Evolutionary conservation across 2,329 filamentous ascomycete species (phyloP).

Genomic region (Clonostachys rhizophaga): DNA sequence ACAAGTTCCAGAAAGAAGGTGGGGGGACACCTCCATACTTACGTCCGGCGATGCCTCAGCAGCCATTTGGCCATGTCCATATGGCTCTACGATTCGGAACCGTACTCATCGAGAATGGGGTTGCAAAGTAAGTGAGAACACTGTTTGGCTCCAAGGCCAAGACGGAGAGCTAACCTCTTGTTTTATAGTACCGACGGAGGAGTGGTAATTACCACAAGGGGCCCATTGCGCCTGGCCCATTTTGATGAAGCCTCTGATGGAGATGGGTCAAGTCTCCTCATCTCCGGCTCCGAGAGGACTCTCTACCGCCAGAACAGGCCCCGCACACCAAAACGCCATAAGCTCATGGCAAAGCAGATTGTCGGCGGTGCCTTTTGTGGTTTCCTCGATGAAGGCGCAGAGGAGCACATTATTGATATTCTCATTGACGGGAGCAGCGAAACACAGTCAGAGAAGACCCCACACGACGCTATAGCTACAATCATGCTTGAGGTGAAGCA

Average conservation of each 20-base stretch:
- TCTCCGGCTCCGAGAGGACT: constrained; percentile 8
- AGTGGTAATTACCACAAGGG: constrained; percentile 14
- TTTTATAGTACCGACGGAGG: constrained; percentile 13
- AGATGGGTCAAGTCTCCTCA: constrained; percentile 7
- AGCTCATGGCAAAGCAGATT: constrained; percentile 32
- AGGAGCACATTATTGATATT: constrained; percentile 17
- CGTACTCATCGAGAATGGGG: constrained; percentile 31
- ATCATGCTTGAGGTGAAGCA: not conserved
- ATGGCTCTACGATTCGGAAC: constrained; percentile 33
- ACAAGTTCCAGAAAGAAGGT: too few species aligned
- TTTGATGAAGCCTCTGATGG: constrained; percentile 9
- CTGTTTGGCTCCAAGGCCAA: accelerated
- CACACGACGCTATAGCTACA: constrained; percentile 1
- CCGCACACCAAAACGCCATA: constrained; percentile 20
- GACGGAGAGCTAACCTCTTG: too few species aligned
- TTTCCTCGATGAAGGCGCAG: constrained; percentile 11
- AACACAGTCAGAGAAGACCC: too few species aligned
- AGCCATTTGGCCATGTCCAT: constrained; percentile 31
- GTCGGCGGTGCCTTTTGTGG: constrained; percentile 27
- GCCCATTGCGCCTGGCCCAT: constrained; percentile 9
- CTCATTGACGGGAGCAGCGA: too few species aligned
- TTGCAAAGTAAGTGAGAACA: constrained; percentile 20
- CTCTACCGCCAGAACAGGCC: not conserved
- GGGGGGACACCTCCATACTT: constrained; percentile 15
- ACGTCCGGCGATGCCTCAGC: constrained; percentile 17